Evolutionary conservation across 2,329 filamentous ascomycete genomes (phyloP), one percentile per base, ranked within the genome.

Genomic region (Trichoderma sp.): DNA sequence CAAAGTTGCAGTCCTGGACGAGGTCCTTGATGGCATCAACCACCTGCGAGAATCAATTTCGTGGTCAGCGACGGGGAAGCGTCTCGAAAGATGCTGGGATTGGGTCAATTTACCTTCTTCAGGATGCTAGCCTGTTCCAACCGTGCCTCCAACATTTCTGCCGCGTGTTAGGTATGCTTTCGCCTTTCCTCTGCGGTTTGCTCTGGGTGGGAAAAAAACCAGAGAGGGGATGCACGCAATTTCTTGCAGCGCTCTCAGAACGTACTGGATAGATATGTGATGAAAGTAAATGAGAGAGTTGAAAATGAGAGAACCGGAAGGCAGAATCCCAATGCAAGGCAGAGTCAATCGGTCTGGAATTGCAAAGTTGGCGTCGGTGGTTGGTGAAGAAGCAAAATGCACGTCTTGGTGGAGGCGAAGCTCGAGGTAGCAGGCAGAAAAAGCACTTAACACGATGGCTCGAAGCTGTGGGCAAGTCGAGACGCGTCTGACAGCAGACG

Each of bases 1-100:
- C 95, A 84, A 99, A 99, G 84, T 99, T 99, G 90, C 95, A 99
- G 84, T 99, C 95, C 82, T 98, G 95, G 64, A 99, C 95, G 61
- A 99, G 89, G 77, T 99, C 95, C 83, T 97, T 98, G 89, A 99
- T 97, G 75, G 96, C 93, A 80, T 99, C 96, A 76, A 99, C 94
- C 71, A 98, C 92, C 93, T 97, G 73, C 9, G 12, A 5, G 19
- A 17, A 17, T 64, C 25, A 8, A 4, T 42, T n/a, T 32, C 52
- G 12, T 39, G 22, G 61, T 65, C 37, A 65, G 61, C 61, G 12
- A 32, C 13, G 8, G 42, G 19, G 39, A n/a, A 32, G n/a, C 13
- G 45, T 34, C 4, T 25, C 19, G 12, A 37, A 12, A 27, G 60
- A 32, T 34, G 25, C n/a, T 12, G 48, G 37, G 52, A 57, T 48